Evolutionary conservation across 2,329 filamentous ascomycete species (phyloP).

Genomic region (Leptosphaerulina australis): DNA sequence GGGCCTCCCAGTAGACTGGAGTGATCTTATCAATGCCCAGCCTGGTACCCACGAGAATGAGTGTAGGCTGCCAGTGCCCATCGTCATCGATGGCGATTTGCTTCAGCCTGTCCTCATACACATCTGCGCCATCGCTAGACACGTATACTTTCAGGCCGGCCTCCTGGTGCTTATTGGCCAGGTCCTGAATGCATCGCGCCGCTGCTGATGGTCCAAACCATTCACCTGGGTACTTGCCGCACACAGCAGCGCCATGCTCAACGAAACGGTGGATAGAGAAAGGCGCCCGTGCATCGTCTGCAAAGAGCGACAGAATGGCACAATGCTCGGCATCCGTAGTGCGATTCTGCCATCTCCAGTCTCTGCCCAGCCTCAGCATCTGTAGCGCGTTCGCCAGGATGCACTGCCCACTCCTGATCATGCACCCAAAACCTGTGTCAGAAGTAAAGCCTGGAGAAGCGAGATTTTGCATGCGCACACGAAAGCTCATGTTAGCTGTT

Average conservation of each 20-base stretch:
- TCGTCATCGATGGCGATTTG: conserved; percentile 73
- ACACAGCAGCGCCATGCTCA: conserved; percentile 80
- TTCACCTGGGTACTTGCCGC: conserved; percentile 93
- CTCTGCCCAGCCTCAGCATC: conserved; percentile 77
- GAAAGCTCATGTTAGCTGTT: conserved; percentile 73
- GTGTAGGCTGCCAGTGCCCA: conserved; percentile 75
- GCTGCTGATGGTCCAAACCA: conserved; percentile 99
- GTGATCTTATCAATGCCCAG: conserved; percentile 94
- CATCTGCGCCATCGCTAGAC: conserved; percentile 86
- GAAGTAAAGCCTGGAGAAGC: conserved; percentile 85
- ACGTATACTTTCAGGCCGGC: conserved; percentile 79
- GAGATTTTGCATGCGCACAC: conserved; percentile 83
- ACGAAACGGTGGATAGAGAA: conserved; percentile 98
- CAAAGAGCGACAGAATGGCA: conserved; percentile 78
- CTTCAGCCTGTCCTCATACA: conserved; percentile 89
- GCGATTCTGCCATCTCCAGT: conserved; percentile 73
- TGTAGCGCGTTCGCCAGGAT: conserved; percentile 85
- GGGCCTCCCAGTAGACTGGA: conserved; percentile 91
- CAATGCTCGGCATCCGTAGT: conserved; percentile 64
- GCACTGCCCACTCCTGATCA: conserved; percentile 96
- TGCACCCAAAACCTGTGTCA: conserved; percentile 97
- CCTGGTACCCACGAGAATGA: conserved; percentile 86
- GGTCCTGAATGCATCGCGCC: conserved; percentile 86
- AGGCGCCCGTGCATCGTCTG: conserved; percentile 82
- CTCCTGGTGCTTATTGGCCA: conserved; percentile 69